Evolutionary conservation across 2,329 filamentous ascomycete species (phyloP), one percentile per base, ranked within the genome.

Genomic region (Aspergillus brunneoviolaceus): DNA sequence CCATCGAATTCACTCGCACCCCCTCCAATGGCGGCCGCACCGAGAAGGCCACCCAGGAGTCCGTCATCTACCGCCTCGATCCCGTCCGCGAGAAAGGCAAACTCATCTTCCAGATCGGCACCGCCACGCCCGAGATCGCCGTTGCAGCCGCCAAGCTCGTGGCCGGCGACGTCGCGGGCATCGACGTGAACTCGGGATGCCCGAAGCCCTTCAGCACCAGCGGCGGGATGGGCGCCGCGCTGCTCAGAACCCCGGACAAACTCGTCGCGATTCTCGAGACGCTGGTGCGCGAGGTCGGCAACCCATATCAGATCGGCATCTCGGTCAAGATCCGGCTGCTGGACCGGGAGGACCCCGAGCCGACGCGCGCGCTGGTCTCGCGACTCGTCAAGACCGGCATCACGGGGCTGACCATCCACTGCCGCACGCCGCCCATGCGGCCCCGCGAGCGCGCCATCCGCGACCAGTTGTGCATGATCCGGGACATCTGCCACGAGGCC

Each of bases 111-210:
- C 95, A 99, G 74, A 87, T 99, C 60, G 95, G 95, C 60, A 96
- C 94, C 0, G 87, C 92, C 10, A 88, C 90, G 60, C 92, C 95
- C 0, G 87, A 89, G 12, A 84, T 88, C 31, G 95, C 95, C 1
- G 93, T 98, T 0, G 80, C 90, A 73, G 93, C 94, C 1, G 92
- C 94, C 2, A 87, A 87, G 56, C 79, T 97, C 16, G 89, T 99
- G 21, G 95, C 93, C 0, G 84, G 80, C 12, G 92, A 98, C 76
- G 95, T 99, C 3, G 88, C 89, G 0, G 95, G 95, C 61, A 97
- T 99, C 68, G 95, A 98, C 74, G 89, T 99, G 63, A 99, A 99
- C 75, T 92, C 95, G 0, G 95, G 95, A n/a, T 99, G 95, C 73
- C 95, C 95, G 0, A 99, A 99, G 77, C 91, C 94, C 0, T 99